Percentiles rank a stretch among this genome's conserved stretches.
These are phyloP conservation scores for Colletotrichum tropicale DNA, from an alignment of 2,329 filamentous ascomycete genomes.

Conservation along the genomic window DNA sequence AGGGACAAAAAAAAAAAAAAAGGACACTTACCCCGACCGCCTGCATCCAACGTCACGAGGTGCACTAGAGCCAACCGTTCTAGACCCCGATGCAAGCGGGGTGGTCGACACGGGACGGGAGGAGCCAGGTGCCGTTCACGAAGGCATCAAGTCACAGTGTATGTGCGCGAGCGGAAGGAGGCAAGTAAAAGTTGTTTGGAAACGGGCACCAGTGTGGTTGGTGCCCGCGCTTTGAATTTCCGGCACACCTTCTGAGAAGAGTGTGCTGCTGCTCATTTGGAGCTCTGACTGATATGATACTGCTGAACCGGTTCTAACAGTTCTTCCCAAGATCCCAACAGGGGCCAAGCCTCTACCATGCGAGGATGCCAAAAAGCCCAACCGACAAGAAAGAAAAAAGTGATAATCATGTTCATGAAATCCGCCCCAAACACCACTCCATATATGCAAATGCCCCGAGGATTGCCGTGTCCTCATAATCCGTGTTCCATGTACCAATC, in stretches of 20 bases:
- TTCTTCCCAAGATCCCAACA: neutral
- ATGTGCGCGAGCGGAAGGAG: neutral
- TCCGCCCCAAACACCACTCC: slow-evolving; percentile 14
- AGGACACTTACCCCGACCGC: neutral
- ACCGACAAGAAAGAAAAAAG: neutral
- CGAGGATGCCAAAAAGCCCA: neutral
- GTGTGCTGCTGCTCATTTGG: neutral
- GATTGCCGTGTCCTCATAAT: slow-evolving; percentile 14
- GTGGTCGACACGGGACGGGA: neutral
- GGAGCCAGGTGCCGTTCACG: neutral
- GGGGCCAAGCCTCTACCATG: neutral
- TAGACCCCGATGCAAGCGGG: slow-evolving; percentile 6
- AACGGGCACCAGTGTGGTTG: neutral
- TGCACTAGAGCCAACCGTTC: slow-evolving; percentile 5
- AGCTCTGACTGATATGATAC: neutral
- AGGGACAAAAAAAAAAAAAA: neutral
- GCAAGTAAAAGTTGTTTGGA: neutral
- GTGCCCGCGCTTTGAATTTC: neutral
- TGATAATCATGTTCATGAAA: slow-evolving; percentile 4
- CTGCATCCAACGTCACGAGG: slow-evolving; percentile 15
- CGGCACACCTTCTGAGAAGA: neutral
- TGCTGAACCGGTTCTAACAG: neutral
- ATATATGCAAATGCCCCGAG: slow-evolving; percentile 20
- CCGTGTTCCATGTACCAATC: slow-evolving; percentile 15
- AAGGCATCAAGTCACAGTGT: neutral